Evolutionary conservation across 345 rosid genomes (phyloP).

Genomic region (Sonneratia caseolaris): DNA sequence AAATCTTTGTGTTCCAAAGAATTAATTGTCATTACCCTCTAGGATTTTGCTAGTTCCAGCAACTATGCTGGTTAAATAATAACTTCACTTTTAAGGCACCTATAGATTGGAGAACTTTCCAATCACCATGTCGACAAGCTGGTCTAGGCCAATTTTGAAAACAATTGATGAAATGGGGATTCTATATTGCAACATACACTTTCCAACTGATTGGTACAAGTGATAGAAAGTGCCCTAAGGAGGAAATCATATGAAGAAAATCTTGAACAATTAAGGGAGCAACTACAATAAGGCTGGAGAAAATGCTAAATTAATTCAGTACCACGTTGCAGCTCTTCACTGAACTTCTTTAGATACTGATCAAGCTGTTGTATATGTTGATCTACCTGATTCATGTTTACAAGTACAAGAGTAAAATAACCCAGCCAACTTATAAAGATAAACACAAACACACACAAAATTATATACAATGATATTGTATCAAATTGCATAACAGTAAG

Average conservation of each 20-base stretch:
- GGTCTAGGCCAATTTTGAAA: neutral
- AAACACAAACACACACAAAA: neutral
- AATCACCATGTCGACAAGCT: neutral
- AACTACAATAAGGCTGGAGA: neutral
- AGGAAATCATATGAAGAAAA: neutral
- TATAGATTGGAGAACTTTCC: neutral
- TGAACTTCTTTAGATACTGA: slow-evolving; percentile 68
- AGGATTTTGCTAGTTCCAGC: neutral
- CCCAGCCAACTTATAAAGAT: neutral
- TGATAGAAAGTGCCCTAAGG: neutral
- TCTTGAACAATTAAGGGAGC: neutral
- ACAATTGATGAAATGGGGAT: neutral
- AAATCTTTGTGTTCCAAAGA: neutral
- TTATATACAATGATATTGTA: neutral
- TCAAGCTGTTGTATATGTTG: slow-evolving; percentile 89
- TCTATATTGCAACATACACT: neutral
- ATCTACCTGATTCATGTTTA: slow-evolving; percentile 60
- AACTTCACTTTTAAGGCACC: neutral
- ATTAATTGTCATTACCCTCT: neutral
- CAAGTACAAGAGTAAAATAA: neutral
- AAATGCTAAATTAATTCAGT: slow-evolving; percentile 8
- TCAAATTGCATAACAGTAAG: neutral
- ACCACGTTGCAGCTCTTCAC: slow-evolving; percentile 82
- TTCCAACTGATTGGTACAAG: neutral
- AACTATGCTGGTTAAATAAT: neutral